Evolutionary conservation across 2,329 filamentous ascomycete genomes (phyloP).

Genomic region (Tolypocladium endophyticum): DNA sequence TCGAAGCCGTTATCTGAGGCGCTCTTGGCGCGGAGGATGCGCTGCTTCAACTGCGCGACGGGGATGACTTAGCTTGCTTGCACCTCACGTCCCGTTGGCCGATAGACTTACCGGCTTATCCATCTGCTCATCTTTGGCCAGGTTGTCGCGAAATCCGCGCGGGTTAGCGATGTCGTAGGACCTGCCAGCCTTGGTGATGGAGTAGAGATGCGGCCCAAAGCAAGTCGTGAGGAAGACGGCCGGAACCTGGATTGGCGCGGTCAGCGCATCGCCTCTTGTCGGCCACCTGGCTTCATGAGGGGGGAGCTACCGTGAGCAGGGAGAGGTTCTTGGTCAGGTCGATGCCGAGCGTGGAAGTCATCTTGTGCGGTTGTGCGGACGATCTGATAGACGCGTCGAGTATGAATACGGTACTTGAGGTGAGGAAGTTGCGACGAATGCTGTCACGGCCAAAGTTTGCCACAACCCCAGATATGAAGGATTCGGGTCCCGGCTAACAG

Average conservation of each 20-base stretch:
- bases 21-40: slow-evolving; percentile 41
- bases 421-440: neutral
- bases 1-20: slow-evolving; percentile 33
- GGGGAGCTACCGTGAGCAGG: slow-evolving; percentile 9
- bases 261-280: neutral
- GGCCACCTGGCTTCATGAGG: neutral
- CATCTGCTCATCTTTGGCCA: slow-evolving; percentile 20
- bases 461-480: neutral
- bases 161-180: slow-evolving; percentile 29
- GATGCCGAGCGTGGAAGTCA: slow-evolving; percentile 21
- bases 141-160: slow-evolving; percentile 18
- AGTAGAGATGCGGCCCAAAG: slow-evolving; percentile 24
- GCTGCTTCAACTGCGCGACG: slow-evolving; percentile 36
- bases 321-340: slow-evolving; percentile 25
- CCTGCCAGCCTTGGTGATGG: slow-evolving; percentile 15
- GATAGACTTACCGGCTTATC: slow-evolving; percentile 15
- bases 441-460: neutral
- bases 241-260: slow-evolving; percentile 22
- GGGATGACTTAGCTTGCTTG: neutral
- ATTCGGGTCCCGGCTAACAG: neutral
- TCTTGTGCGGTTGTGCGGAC: slow-evolving; percentile 8
- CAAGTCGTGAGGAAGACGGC: slow-evolving; percentile 23
- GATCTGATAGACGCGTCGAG: neutral
- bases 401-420: neutral
- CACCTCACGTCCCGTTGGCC: neutral